A percentile compares a stretch with the other conserved stretches of the same genome.
Conservation (phyloP, 805 yeast species). For the Cyberlindnera misumaiensis region DNA sequence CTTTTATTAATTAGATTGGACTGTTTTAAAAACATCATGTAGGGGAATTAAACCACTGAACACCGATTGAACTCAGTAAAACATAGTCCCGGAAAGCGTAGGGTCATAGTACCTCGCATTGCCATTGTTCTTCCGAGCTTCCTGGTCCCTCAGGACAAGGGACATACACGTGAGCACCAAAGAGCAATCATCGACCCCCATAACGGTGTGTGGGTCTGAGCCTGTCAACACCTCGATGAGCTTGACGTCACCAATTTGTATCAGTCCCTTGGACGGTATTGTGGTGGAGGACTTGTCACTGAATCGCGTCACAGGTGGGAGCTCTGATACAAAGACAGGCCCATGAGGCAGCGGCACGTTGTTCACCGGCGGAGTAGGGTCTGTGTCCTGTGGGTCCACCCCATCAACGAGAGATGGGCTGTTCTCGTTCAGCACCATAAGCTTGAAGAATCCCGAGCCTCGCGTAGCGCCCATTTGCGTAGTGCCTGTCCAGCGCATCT, state of each 20-base stretch:
- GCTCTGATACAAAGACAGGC: conserved; percentile 1
- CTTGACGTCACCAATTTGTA: conserved; percentile 19
- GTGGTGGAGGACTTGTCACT: conserved; percentile 13
- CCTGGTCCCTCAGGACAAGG: conserved; percentile 21
- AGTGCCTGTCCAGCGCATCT: conserved; percentile 34
- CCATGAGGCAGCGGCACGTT: neutral
- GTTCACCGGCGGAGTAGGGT: conserved; percentile 3
- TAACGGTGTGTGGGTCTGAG: conserved; percentile 6
- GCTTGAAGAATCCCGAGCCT: conserved; percentile 29
- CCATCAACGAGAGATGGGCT: conserved; percentile 26
- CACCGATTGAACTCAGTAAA: neutral
- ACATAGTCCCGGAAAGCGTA: neutral
- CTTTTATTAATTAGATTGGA: neutral
- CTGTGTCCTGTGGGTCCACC: conserved; percentile 3
- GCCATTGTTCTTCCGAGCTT: conserved; percentile 17
- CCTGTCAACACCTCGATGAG: conserved; percentile 15
- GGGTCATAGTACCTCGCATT: conserved; percentile 16
- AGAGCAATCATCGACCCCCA: conserved; percentile 14
- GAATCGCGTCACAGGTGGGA: conserved; percentile 20
- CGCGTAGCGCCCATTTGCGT: conserved; percentile 29
- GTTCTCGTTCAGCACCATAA: conserved; percentile 27
- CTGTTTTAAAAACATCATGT: neutral
- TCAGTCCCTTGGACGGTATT: conserved; percentile 8
- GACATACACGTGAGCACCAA: conserved; percentile 20
- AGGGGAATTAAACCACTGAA: neutral